These are phyloP conservation scores for Astrothelium macrocarpum DNA, from an alignment of 495 filamentous ascomycete species.

Conservation along the genomic window DNA sequence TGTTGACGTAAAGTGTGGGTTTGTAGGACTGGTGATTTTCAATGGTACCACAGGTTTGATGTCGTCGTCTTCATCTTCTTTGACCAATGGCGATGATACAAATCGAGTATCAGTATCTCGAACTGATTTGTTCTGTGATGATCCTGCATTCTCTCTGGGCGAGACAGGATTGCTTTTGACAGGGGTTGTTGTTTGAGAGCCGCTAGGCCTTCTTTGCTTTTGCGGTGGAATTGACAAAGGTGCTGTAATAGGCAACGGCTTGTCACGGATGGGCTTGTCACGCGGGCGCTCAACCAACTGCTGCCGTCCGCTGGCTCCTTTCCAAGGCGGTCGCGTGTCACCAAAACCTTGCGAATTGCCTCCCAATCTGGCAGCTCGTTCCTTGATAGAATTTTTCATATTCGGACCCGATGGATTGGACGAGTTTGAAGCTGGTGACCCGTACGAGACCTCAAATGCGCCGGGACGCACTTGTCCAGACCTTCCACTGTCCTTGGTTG, in stretches of 20 bases:
- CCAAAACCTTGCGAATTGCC: slow-evolving; percentile 25
- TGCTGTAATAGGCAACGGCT: background rate
- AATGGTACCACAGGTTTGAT: slow-evolving; percentile 33
- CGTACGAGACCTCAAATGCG: background rate
- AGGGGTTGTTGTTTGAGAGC: background rate
- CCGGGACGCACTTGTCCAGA: slow-evolving; percentile 1
- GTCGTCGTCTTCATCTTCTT: slow-evolving; percentile 20
- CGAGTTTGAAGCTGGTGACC: background rate
- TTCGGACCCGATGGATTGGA: background rate
- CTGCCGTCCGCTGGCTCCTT: slow-evolving; percentile 40
- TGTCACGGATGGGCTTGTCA: slow-evolving; percentile 4
- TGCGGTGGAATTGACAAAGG: slow-evolving; percentile 1
- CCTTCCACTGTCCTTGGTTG: slow-evolving; percentile 1
- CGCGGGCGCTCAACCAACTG: slow-evolving; percentile 33
- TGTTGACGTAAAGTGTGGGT: slow-evolving; percentile 22
- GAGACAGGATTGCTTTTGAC: slow-evolving; percentile 11
- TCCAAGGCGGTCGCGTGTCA: slow-evolving; percentile 34
- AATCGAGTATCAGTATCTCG: slow-evolving; percentile 13
- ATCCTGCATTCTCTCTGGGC: slow-evolving; percentile 12
- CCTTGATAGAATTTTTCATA: background rate
- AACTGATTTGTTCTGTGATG: slow-evolving; percentile 4
- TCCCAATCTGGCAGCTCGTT: background rate
- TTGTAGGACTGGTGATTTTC: slow-evolving; percentile 31
- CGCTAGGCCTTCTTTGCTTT: slow-evolving; percentile 5
- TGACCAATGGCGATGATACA: slow-evolving; percentile 18